Evolutionary conservation across 1,284 basidiomycete species (phyloP), one percentile per base, ranked within the genome.

Genomic region (Flammula alnicola): DNA sequence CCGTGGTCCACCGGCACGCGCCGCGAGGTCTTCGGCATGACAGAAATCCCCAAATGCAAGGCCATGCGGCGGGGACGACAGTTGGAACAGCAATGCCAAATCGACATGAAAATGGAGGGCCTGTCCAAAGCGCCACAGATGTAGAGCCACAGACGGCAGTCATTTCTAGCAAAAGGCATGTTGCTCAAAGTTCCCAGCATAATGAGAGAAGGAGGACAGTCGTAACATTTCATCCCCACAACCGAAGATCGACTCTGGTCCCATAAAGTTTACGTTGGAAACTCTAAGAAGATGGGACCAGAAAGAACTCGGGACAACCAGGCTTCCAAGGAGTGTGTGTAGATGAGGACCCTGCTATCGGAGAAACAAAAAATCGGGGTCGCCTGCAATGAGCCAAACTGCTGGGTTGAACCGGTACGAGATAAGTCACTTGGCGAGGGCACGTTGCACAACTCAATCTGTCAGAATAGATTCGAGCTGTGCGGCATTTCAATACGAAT

Each of bases 401-500:
- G 43, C 22, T 52, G 55, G 56, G 32, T 29, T 20, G 22, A 47
- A 42, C 29, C n/a, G n/a, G 29, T 33, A 23, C 27, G 17, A 43
- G 31, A 40, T 42, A 47, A 37, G 30, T 47, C 51, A 46, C 50
- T 54, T 52, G 47, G 44, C 41, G 19, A 33, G 41, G 52, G 53
- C 58, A 57, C 54, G 58, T 55, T 60, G 46, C 58, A 44, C 41
- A 53, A 59, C 55, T 44, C 45, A 49, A 59, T 55, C 44, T 42
- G 16, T 20, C 14, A 22, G 30, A 45, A 50, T 50, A 50, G 36
- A 50, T 22, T 20, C 10, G 14, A 33, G 22, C 8, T 23, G 23
- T 33, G 30, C 32, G 35, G 17, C 39, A 26, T n/a, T 42, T 17
- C 10, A 43, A 41, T 47, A 25, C 14, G 22, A 25, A 22, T 41